Percentiles rank a stretch among this genome's conserved stretches.
Conservation (phyloP, 192 early-diverging fungal genomes). For the Umbelopsis ramanniana region DNA sequence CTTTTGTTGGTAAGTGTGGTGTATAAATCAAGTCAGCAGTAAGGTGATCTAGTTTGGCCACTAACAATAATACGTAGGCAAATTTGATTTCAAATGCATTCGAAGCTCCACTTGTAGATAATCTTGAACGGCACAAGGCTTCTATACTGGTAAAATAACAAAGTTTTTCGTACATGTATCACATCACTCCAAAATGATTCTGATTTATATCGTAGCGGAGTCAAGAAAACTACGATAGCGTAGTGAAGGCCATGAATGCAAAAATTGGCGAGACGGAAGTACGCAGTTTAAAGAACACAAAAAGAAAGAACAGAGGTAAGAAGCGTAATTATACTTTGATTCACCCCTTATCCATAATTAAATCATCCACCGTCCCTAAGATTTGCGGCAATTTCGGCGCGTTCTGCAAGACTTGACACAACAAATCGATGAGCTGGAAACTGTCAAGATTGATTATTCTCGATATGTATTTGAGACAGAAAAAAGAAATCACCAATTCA, state of each 20-base stretch:
- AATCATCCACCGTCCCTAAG: constrained; percentile 25
- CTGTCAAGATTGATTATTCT: constrained; percentile 49
- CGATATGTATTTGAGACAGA: constrained; percentile 50
- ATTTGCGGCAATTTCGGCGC: constrained; percentile 45
- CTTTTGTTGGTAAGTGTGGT: constrained; percentile 50
- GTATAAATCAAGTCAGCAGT: too few species aligned
- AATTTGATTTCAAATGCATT: constrained; percentile 51
- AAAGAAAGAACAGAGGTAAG: constrained; percentile 10
- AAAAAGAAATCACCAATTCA: constrained; percentile 47
- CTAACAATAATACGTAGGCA: constrained; percentile 29
- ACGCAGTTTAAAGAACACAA: constrained; percentile 43
- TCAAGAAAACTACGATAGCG: constrained; percentile 49
- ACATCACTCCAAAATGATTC: background rate
- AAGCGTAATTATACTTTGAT: too few species aligned
- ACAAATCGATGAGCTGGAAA: constrained; percentile 56
- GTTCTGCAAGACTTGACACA: constrained; percentile 46
- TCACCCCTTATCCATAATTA: too few species aligned
- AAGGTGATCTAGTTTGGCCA: background rate
- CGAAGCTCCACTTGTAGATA: constrained; percentile 50
- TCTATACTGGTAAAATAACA: constrained; percentile 29
- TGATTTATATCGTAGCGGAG: constrained; percentile 28
- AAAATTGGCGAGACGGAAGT: constrained; percentile 55
- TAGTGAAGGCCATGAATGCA: constrained; percentile 47
- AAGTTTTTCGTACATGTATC: background rate
- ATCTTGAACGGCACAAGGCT: constrained; percentile 48